These are phyloP conservation scores for Trypanosoma avium DNA, from an alignment of 208 protist species.

Conservation along the genomic window DNA sequence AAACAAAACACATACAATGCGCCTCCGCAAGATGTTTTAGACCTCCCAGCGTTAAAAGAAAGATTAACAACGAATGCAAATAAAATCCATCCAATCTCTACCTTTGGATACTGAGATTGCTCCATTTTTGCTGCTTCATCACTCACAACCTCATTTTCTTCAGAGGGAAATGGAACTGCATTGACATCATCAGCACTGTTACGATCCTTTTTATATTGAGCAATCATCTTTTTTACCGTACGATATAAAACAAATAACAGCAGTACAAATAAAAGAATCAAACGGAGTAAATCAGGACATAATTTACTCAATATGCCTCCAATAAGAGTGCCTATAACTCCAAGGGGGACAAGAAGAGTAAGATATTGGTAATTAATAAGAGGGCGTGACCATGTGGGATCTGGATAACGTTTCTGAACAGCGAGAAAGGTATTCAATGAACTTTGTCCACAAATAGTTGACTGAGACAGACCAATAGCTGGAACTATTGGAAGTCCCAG, in stretches of 20 bases:
- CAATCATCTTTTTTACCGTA: slow-evolving; percentile 58
- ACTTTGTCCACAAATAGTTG: slow-evolving; percentile 83
- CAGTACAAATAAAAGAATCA: slow-evolving; percentile 73
- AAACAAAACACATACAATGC: slow-evolving; percentile 52
- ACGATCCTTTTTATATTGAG: slow-evolving; percentile 43
- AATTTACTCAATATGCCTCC: slow-evolving; percentile 73
- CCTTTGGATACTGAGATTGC: slow-evolving; percentile 51
- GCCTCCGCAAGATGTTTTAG: slow-evolving; percentile 39
- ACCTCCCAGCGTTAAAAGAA: slow-evolving; percentile 61
- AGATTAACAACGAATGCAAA: slow-evolving; percentile 63
- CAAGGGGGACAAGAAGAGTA: slow-evolving; percentile 70
- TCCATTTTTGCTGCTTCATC: neutral
- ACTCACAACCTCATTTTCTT: slow-evolving; percentile 2
- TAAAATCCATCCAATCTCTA: slow-evolving; percentile 54
- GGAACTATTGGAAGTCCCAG: slow-evolving; percentile 59
- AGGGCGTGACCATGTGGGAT: slow-evolving; percentile 50
- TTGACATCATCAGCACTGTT: slow-evolving; percentile 25
- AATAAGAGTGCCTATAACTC: slow-evolving; percentile 67
- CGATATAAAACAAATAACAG: slow-evolving; percentile 62
- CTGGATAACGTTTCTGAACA: slow-evolving; percentile 54
- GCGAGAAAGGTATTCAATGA: slow-evolving; percentile 74
- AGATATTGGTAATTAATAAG: slow-evolving; percentile 90
- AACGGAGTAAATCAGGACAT: slow-evolving; percentile 73
- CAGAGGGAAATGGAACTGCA: slow-evolving; percentile 6
- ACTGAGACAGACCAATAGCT: slow-evolving; percentile 77